Percentiles rank a stretch among this genome's conserved stretches.
Conservation (phyloP, 2,329 filamentous ascomycete genomes). For the Colletotrichum sp. region DNA sequence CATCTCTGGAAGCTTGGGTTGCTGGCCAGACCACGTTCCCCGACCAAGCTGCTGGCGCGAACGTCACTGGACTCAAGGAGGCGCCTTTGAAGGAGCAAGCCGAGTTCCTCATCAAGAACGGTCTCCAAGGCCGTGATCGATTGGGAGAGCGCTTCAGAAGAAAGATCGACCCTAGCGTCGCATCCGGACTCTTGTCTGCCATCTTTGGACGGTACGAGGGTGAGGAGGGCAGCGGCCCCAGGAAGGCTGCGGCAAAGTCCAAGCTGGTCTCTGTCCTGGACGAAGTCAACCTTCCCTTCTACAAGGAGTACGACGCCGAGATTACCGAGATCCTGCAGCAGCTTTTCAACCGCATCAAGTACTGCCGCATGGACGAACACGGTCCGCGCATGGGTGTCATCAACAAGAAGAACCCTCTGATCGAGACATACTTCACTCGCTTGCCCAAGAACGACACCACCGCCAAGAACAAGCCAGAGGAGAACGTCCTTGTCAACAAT, state of each 20-base stretch:
- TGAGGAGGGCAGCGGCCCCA: constrained; percentile 47
- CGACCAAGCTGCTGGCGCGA: constrained; percentile 43
- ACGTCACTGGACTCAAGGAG: constrained; percentile 52
- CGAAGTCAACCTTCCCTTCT: constrained; percentile 85
- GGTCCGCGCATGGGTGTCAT: constrained; percentile 87
- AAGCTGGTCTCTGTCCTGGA: constrained; percentile 73
- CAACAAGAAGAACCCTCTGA: constrained; percentile 76
- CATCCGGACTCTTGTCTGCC: constrained; percentile 70
- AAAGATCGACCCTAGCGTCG: constrained; percentile 70
- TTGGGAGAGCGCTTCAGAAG: constrained; percentile 83
- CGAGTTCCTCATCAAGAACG: constrained; percentile 70
- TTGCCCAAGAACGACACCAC: constrained; percentile 81
- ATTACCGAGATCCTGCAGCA: constrained; percentile 85
- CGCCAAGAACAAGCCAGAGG: constrained; percentile 74
- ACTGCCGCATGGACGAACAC: constrained; percentile 89
- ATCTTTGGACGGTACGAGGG: constrained; percentile 73
- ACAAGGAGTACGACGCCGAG: constrained; percentile 90
- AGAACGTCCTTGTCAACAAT: constrained; percentile 89
- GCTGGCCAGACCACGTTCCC: constrained; percentile 61
- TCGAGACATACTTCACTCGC: constrained; percentile 94
- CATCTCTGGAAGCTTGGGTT: constrained; percentile 75
- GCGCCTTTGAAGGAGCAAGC: constrained; percentile 56
- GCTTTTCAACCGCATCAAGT: constrained; percentile 93
- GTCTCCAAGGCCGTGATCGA: constrained; percentile 71
- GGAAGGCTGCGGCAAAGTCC: constrained; percentile 57